phyloP scores from a whole-genome alignment of 768 basidiomycete species.

The Coprinopsis sp. region DNA sequence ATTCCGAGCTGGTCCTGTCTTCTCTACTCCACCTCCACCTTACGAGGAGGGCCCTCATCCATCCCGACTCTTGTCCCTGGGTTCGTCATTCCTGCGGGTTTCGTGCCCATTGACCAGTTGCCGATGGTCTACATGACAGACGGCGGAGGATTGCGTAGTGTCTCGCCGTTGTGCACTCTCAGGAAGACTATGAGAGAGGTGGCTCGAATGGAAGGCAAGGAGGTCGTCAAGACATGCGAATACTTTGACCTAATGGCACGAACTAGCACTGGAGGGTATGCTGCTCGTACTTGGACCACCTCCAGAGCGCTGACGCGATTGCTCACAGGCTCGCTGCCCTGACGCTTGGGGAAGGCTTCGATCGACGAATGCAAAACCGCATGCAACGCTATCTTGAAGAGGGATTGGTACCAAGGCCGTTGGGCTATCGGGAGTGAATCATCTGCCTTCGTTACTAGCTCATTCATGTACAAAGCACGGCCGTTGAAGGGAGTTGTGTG shows the following conservation, averaged over 20 bases:
- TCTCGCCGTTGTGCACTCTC: constrained; percentile 27
- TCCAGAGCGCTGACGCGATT: background rate
- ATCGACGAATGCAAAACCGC: constrained; percentile 28
- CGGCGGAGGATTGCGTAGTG: constrained; percentile 32
- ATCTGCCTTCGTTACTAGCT: too few species aligned
- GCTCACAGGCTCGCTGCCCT: constrained; percentile 28
- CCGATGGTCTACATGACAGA: constrained; percentile 13
- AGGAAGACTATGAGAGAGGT: constrained; percentile 26
- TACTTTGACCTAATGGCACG: constrained; percentile 34
- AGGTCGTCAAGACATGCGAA: constrained; percentile 23
- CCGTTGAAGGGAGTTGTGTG: too few species aligned
- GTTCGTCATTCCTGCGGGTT: constrained; percentile 12
- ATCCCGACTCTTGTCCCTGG: too few species aligned
- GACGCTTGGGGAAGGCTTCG: constrained; percentile 34
- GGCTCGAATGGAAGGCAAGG: constrained; percentile 16
- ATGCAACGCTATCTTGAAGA: constrained; percentile 22
- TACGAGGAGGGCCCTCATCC: constrained; percentile 18
- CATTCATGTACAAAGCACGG: too few species aligned
- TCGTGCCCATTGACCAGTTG: background rate
- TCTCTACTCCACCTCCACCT: constrained; percentile 2
- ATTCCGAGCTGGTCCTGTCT: constrained; percentile 4
- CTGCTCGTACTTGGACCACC: background rate
- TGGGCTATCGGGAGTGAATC: too few species aligned
- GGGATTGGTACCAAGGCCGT: constrained; percentile 29
- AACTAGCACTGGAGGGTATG: constrained; percentile 31